Evolutionary conservation across 768 basidiomycete genomes (phyloP).

Genomic region (Kwoniella sp.): DNA sequence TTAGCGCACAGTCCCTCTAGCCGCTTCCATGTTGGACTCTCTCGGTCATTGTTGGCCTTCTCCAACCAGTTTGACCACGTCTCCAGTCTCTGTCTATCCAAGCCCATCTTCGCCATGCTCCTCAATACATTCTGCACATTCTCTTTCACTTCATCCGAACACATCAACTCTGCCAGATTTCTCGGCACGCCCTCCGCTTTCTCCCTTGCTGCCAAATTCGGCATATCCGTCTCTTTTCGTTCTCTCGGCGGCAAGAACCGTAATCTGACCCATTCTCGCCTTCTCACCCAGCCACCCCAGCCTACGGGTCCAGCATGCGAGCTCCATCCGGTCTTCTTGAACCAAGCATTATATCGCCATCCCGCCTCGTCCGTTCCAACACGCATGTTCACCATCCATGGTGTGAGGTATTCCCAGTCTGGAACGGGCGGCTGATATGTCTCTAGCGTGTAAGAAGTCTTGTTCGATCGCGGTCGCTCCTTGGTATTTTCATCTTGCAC

Average conservation of each 20-base stretch:
- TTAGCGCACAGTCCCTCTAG: constrained; percentile 13
- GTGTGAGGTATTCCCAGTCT: constrained; percentile 45
- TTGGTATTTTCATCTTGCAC: not conserved
- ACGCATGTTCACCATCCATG: constrained; percentile 54
- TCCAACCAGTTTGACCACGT: constrained; percentile 40
- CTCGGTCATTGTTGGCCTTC: constrained; percentile 3
- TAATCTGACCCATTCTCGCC: constrained; percentile 50
- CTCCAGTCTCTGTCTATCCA: constrained; percentile 45
- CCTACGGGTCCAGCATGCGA: constrained; percentile 40
- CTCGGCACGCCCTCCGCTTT: constrained; percentile 5
- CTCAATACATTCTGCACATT: constrained; percentile 20
- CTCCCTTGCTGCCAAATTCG: constrained; percentile 16
- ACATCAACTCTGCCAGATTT: constrained; percentile 6
- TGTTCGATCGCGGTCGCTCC: constrained; percentile 23
- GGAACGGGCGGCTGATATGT: constrained; percentile 47
- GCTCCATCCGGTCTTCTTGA: constrained; percentile 43
- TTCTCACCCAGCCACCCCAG: constrained; percentile 49
- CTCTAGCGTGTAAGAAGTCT: constrained; percentile 45
- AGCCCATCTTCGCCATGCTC: constrained; percentile 22
- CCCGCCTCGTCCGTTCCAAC: constrained; percentile 47
- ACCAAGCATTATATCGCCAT: constrained; percentile 53
- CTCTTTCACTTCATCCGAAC: constrained; percentile 12
- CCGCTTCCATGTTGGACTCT: constrained; percentile 6
- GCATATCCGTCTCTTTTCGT: not conserved
- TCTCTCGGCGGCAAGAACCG: constrained; percentile 11